These are phyloP conservation scores for Amaranthus palmeri DNA, from an alignment of 148 eudicot species.

Conservation along the genomic window DNA sequence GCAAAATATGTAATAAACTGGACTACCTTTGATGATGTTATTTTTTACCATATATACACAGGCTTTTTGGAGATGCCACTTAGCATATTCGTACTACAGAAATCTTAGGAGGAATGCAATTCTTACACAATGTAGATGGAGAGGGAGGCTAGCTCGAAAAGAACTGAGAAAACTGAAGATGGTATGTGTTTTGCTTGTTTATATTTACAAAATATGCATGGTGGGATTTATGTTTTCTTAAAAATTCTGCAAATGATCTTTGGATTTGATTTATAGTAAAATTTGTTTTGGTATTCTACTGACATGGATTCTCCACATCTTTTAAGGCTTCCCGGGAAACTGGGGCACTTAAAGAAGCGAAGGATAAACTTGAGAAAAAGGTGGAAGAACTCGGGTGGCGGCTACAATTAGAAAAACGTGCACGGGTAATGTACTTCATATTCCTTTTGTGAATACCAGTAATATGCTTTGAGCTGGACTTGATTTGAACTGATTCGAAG, in stretches of 20 bases:
- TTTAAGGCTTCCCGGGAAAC: slow-evolving; percentile 80
- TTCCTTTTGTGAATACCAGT: background rate
- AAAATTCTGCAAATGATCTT: background rate
- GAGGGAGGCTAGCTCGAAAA: slow-evolving; percentile 60
- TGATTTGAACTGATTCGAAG: background rate
- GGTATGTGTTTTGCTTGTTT: slow-evolving; percentile 39
- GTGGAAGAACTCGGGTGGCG: slow-evolving; percentile 85
- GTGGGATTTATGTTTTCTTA: background rate
- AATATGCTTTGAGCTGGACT: background rate
- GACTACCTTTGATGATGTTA: no score
- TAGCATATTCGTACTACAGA: slow-evolving; percentile 49
- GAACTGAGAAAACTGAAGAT: slow-evolving; percentile 73
- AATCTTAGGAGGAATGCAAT: slow-evolving; percentile 63
- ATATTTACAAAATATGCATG: slow-evolving; percentile 1
- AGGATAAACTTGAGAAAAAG: slow-evolving; percentile 81
- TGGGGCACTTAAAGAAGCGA: slow-evolving; percentile 79
- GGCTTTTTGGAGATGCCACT: slow-evolving; percentile 78
- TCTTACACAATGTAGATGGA: slow-evolving; percentile 77
- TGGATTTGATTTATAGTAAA: background rate
- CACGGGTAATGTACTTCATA: slow-evolving; percentile 54
- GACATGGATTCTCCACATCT: slow-evolving; percentile 15
- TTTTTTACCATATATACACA: slow-evolving; percentile 32
- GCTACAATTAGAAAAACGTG: slow-evolving; percentile 74
- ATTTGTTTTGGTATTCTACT: slow-evolving; percentile 2
- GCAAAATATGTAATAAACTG: background rate